Evolutionary conservation across 2,329 filamentous ascomycete species (phyloP).

Genomic region (Kalmusia sp.): DNA sequence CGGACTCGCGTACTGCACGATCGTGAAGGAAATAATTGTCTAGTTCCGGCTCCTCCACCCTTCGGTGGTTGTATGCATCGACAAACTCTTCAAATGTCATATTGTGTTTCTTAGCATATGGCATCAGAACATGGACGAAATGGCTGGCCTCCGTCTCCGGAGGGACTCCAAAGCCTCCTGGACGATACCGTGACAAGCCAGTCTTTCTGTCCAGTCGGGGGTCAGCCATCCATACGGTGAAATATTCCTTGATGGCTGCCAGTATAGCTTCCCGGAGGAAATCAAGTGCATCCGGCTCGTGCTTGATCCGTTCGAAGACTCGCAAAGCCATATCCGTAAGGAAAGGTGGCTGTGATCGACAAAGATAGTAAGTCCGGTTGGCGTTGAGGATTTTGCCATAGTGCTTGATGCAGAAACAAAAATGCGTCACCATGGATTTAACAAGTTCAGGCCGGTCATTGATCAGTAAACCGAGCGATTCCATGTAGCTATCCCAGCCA

Average conservation of each 20-base stretch:
- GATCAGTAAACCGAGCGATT: slow-evolving; percentile 85
- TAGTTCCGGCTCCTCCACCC: slow-evolving; percentile 82
- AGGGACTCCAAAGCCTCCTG: slow-evolving; percentile 83
- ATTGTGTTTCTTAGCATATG: slow-evolving; percentile 82
- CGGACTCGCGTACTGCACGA: slow-evolving; percentile 92
- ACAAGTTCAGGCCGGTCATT: slow-evolving; percentile 86
- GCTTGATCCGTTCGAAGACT: slow-evolving; percentile 91
- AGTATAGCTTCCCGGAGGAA: slow-evolving; percentile 82
- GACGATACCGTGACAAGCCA: slow-evolving; percentile 83
- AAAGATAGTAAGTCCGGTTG: slow-evolving; percentile 93
- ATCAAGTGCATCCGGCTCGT: slow-evolving; percentile 78
- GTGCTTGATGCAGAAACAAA: slow-evolving; percentile 97
- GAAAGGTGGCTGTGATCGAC: slow-evolving; percentile 93
- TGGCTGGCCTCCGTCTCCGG: slow-evolving; percentile 90
- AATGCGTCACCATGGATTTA: slow-evolving; percentile 94
- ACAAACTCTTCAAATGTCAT: slow-evolving; percentile 88
- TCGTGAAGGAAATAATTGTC: slow-evolving; percentile 97
- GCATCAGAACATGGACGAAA: slow-evolving; percentile 81
- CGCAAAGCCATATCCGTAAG: slow-evolving; percentile 96
- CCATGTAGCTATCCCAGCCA: slow-evolving; percentile 99
- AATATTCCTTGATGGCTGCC: slow-evolving; percentile 96
- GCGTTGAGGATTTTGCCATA: slow-evolving; percentile 99
- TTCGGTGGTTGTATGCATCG: slow-evolving; percentile 80
- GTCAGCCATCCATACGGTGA: slow-evolving; percentile 78
- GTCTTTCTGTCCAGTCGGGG: slow-evolving; percentile 80